phyloP scores from a whole-genome alignment of 2,329 filamentous ascomycete genomes.

The Fusarium tanahbumbuense region DNA sequence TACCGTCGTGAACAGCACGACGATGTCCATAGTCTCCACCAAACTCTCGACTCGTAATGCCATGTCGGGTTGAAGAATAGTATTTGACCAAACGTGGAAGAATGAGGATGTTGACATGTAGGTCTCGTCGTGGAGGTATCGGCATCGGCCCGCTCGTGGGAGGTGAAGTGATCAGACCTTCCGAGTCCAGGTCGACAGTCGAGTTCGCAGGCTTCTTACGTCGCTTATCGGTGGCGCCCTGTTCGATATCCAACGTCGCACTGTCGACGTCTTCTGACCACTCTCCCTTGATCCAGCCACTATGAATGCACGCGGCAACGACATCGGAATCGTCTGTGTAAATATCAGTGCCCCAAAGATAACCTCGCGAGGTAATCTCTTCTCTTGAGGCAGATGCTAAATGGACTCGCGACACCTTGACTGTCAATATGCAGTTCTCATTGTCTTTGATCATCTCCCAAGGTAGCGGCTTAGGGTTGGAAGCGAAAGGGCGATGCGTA shows the following conservation, averaged over 20 bases:
- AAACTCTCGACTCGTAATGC: conserved; percentile 85
- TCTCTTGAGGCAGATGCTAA: conserved; percentile 77
- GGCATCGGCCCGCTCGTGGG: conserved; percentile 70
- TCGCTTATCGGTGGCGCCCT: conserved; percentile 48
- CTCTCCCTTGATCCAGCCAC: conserved; percentile 90
- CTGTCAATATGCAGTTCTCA: conserved; percentile 89
- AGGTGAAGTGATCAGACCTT: conserved; percentile 63
- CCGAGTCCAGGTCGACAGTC: conserved; percentile 52
- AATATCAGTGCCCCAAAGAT: conserved; percentile 92
- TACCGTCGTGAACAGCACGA: conserved; percentile 76
- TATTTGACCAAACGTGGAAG: conserved; percentile 85
- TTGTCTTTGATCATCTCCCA: conserved; percentile 77
- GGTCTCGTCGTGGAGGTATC: conserved; percentile 76
- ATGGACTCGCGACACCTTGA: conserved; percentile 86
- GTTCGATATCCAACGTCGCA: conserved; percentile 70
- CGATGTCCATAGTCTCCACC: conserved; percentile 62
- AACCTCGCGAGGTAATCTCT: conserved; percentile 83
- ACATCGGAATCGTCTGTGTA: conserved; percentile 97
- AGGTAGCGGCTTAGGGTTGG: conserved; percentile 78
- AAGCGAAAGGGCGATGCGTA: conserved; percentile 59
- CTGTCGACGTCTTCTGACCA: conserved; percentile 84
- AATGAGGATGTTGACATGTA: conserved; percentile 88
- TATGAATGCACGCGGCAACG: conserved; percentile 91
- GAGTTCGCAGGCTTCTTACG: conserved; percentile 50
- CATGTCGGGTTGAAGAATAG: conserved; percentile 77